These are phyloP conservation scores for Royoungia palumana DNA, from an alignment of 768 basidiomycete species.

Conservation along the genomic window DNA sequence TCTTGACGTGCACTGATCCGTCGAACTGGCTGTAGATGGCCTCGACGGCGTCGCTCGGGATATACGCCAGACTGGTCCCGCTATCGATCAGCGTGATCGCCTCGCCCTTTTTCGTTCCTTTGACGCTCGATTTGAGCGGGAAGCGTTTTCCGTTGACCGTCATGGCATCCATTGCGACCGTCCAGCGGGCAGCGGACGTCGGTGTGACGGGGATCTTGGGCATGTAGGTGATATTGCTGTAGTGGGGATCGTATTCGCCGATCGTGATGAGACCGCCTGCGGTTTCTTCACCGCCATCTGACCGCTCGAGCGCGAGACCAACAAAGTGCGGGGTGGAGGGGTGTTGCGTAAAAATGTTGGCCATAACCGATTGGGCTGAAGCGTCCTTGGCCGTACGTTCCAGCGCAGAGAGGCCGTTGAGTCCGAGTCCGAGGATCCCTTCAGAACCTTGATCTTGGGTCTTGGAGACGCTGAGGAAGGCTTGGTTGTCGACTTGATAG, in stretches of 20 bases:
- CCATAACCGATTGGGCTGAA: slow-evolving; percentile 31
- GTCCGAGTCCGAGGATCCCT: slow-evolving; percentile 29
- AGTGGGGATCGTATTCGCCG: slow-evolving; percentile 40
- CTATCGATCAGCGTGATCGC: slow-evolving; percentile 42
- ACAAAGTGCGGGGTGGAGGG: slow-evolving; percentile 37
- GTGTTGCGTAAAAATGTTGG: slow-evolving; percentile 39
- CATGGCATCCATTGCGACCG: slow-evolving; percentile 39
- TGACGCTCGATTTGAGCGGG: slow-evolving; percentile 29
- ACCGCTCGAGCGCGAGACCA: slow-evolving; percentile 40
- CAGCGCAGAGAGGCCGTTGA: slow-evolving; percentile 23
- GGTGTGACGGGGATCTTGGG: slow-evolving; percentile 37
- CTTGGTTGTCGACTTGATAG: slow-evolving; percentile 29
- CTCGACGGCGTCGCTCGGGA: slow-evolving; percentile 34
- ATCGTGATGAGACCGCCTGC: slow-evolving; percentile 41
- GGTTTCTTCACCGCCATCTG: slow-evolving; percentile 38
- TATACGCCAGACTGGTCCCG: slow-evolving; percentile 38
- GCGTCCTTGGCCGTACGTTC: slow-evolving; percentile 15
- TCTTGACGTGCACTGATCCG: slow-evolving; percentile 34
- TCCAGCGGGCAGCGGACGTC: slow-evolving; percentile 37
- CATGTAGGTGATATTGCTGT: slow-evolving; percentile 25
- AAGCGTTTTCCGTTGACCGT: slow-evolving; percentile 31
- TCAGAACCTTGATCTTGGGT: slow-evolving; percentile 10
- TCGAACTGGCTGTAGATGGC: slow-evolving; percentile 39
- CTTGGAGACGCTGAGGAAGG: slow-evolving; percentile 23
- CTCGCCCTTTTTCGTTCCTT: slow-evolving; percentile 28